Conservation (phyloP, 2,329 filamentous ascomycete species). For the Atkinsonella texensis region DNA sequence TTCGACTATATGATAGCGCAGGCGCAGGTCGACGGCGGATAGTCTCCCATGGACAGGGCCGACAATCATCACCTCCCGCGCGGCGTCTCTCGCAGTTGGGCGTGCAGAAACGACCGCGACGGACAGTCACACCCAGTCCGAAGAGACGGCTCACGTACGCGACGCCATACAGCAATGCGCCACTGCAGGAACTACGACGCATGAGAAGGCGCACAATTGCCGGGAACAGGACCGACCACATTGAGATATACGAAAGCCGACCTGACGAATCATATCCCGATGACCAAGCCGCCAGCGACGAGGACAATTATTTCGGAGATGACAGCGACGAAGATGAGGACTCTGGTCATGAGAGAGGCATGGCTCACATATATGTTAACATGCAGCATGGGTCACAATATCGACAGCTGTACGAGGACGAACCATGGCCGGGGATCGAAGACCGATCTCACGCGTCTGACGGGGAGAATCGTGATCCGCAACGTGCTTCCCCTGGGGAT, state of each 20-base stretch:
- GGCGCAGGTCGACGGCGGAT: conserved; percentile 30
- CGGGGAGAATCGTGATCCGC: conserved; percentile 39
- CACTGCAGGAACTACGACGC: conserved; percentile 28
- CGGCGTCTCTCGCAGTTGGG: conserved; percentile 17
- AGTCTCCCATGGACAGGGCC: conserved; percentile 28
- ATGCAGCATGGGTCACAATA: conserved; percentile 12
- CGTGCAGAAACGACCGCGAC: conserved; percentile 37
- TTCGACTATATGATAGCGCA: conserved; percentile 23
- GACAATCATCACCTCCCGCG: conserved; percentile 20
- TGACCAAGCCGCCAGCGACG: conserved; percentile 16
- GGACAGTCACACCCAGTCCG: conserved; percentile 38
- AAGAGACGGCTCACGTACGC: conserved; percentile 58
- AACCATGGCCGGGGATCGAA: conserved; percentile 45
- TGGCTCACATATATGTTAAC: conserved; percentile 11
- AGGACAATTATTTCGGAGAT: not conserved
- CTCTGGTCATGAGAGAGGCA: conserved; percentile 15
- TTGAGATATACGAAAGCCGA: conserved; percentile 24
- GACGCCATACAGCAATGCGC: conserved; percentile 57
- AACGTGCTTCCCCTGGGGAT: conserved; percentile 14
- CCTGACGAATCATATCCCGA: conserved; percentile 21
- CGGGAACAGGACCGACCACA: conserved; percentile 17
- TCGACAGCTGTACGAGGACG: conserved; percentile 36
- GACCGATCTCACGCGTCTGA: conserved; percentile 34
- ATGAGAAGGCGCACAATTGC: conserved; percentile 17
- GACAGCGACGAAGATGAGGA: conserved; percentile 14